Conservation (phyloP, 768 basidiomycete genomes). For the Rhodotorula graminis region DNA sequence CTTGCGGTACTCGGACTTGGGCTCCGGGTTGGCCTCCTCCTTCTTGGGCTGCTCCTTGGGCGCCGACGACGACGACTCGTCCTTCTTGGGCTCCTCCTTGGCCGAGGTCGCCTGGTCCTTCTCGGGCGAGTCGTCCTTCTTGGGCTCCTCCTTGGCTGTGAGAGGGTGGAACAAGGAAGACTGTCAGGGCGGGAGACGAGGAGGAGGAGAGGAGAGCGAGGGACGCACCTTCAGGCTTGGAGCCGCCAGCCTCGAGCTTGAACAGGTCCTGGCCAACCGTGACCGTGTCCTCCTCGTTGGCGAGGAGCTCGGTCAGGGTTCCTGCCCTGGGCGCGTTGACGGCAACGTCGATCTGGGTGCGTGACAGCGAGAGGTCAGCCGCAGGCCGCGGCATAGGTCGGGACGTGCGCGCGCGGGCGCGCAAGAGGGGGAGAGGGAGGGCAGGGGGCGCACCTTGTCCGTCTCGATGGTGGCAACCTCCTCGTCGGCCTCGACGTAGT, state of each 20-base stretch:
- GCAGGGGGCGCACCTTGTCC: constrained; percentile 68
- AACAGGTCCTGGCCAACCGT: constrained; percentile 91
- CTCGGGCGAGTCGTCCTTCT: constrained; percentile 48
- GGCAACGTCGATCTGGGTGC: constrained; percentile 80
- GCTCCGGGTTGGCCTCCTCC: constrained; percentile 43
- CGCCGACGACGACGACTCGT: constrained; percentile 36
- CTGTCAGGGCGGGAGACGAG: no score
- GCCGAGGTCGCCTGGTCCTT: constrained; percentile 44
- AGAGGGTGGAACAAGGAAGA: no score
- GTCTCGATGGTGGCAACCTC: constrained; percentile 98
- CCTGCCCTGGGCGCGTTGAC: constrained; percentile 89
- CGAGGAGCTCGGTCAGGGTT: constrained; percentile 77
- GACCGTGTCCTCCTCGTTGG: constrained; percentile 88
- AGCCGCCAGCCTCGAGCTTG: constrained; percentile 72
- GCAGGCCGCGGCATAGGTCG: neutral
- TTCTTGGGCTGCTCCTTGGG: constrained; percentile 48
- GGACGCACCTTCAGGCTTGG: constrained; percentile 52
- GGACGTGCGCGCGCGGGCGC: neutral
- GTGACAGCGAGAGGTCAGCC: neutral
- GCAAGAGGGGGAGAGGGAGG: neutral
- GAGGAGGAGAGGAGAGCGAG: constrained; percentile 41
- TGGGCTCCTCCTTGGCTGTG: constrained; percentile 35
- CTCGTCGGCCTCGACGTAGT: constrained; percentile 83
- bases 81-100: constrained; percentile 46
- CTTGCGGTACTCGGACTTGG: constrained; percentile 38